phyloP scores from a whole-genome alignment of 768 basidiomycete genomes.

The Cystoderma amianthinum region DNA sequence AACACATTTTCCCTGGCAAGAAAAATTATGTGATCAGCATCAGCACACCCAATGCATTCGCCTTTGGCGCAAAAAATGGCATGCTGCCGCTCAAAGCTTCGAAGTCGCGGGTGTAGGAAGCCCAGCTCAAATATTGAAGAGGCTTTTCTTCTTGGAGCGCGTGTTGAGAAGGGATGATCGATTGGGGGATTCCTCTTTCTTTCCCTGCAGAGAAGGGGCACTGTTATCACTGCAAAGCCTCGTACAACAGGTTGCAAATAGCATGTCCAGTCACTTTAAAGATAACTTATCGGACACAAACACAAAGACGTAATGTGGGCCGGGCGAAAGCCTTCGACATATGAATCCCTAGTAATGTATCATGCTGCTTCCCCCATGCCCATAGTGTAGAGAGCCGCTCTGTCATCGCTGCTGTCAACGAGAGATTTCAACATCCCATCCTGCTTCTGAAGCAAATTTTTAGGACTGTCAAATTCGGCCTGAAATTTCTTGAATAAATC shows the following conservation, averaged over 20 bases:
- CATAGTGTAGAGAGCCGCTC: conserved; percentile 37
- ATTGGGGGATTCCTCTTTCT: background rate
- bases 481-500: conserved; percentile 10
- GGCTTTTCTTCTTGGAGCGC: background rate
- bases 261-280: background rate
- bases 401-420: conserved; percentile 54
- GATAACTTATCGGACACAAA: too few relatives aligned
- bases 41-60: background rate
- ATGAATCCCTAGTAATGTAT: too few relatives aligned
- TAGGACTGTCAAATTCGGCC: conserved; percentile 51
- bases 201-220: background rate
- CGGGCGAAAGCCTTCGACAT: too few relatives aligned
- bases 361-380: conserved; percentile 8
- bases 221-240: background rate
- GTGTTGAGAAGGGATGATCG: background rate
- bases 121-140: background rate
- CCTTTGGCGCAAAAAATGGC: background rate
- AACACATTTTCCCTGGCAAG: background rate
- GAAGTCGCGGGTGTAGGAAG: background rate
- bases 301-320: too few relatives aligned
- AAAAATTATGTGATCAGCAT: background rate
- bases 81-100: background rate
- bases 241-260: background rate
- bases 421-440: conserved; percentile 43
- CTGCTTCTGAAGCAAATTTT: conserved; percentile 42